Conservation (phyloP, 1,284 basidiomycete genomes). For the Lentinula novae-zelandiae region DNA sequence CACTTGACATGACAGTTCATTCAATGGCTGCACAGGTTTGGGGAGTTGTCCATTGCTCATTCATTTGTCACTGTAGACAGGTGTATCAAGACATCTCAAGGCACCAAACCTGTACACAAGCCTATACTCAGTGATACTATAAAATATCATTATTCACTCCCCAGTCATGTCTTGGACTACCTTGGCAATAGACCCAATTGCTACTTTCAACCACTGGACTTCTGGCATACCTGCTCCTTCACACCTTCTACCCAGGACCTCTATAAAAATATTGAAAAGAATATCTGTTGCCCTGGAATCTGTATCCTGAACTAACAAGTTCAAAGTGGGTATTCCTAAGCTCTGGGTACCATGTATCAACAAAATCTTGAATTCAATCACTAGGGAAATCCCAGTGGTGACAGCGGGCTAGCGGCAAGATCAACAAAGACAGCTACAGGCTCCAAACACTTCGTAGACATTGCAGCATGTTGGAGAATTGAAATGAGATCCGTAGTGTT, state of each 20-base stretch:
- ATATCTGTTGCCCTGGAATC: not conserved
- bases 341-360: not conserved
- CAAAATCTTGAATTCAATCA: not conserved
- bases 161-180: not conserved
- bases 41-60: too few species aligned
- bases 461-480: conserved; percentile 7
- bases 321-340: not conserved
- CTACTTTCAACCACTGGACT: conserved; percentile 2
- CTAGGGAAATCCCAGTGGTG: not conserved
- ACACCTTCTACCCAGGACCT: not conserved
- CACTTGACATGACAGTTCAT: not conserved
- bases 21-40: not conserved
- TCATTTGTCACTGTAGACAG: too few species aligned
- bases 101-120: not conserved
- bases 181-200: not conserved
- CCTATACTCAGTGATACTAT: not conserved
- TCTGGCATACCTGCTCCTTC: not conserved
- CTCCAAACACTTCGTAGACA: conserved; percentile 8
- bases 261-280: not conserved
- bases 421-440: conserved; percentile 1
- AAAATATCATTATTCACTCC: not conserved
- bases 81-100: not conserved
- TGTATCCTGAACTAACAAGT: not conserved
- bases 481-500: conserved; percentile 7
- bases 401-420: not conserved